Evolutionary conservation across 1,139 yeast species (phyloP).

Genomic region (Schizosaccharomyces versatilis): DNA sequence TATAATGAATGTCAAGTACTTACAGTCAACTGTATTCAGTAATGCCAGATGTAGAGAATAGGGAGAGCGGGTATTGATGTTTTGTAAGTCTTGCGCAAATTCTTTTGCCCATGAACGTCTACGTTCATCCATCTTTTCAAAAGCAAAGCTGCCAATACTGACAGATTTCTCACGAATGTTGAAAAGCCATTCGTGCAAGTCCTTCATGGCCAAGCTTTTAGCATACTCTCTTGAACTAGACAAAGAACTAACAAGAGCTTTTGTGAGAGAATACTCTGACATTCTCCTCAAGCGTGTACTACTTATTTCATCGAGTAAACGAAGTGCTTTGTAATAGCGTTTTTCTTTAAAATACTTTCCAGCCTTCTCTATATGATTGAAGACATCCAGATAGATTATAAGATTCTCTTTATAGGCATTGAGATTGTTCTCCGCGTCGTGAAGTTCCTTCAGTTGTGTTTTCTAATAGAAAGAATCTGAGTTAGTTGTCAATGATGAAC

Average conservation of each 20-base stretch:
- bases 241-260: not conserved
- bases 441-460: not conserved
- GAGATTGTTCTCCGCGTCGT: not conserved
- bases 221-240: not conserved
- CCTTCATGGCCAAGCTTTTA: not conserved
- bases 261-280: not conserved
- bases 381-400: not conserved
- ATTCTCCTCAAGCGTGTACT: not conserved
- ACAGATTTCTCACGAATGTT: not conserved
- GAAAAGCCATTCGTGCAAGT: slow-evolving; percentile 1
- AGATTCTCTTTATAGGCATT: not conserved
- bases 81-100: not conserved
- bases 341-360: not conserved
- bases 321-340: not conserved
- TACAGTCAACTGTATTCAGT: not conserved
- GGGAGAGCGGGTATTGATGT: not conserved
- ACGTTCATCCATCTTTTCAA: not conserved
- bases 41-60: not conserved
- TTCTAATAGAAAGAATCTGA: not conserved
- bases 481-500: not conserved
- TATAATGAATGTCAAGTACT: not conserved
- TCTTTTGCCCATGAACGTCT: not conserved
- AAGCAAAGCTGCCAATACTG: not conserved
- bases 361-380: not conserved
- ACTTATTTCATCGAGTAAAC: not conserved